Evolutionary conservation across 2,329 filamentous ascomycete genomes (phyloP).

Genomic region (Fusarium dlaminii): DNA sequence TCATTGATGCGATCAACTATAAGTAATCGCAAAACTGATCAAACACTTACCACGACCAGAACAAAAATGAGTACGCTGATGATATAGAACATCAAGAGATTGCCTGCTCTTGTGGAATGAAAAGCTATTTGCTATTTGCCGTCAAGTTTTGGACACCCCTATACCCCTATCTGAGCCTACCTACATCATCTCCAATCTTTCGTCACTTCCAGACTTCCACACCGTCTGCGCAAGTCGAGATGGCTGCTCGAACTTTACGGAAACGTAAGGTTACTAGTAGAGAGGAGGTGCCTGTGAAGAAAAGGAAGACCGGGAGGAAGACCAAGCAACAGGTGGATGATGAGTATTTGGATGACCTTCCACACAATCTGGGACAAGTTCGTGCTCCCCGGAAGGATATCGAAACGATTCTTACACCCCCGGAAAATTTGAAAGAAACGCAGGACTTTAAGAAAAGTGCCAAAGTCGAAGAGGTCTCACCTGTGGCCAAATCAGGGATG

Average conservation of each 20-base stretch:
- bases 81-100: too few species aligned
- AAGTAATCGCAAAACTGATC: background rate
- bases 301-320: conserved; percentile 4
- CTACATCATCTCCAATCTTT: background rate
- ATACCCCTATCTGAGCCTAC: background rate
- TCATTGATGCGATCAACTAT: conserved; percentile 28
- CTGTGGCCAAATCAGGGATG: background rate
- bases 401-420: background rate
- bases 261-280: conserved; percentile 9
- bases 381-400: background rate
- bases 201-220: background rate
- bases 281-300: conserved; percentile 1
- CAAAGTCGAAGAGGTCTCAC: conserved; percentile 1
- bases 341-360: conserved; percentile 18
- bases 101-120: conserved; percentile 1
- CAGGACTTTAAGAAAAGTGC: background rate
- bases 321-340: background rate
- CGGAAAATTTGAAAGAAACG: background rate
- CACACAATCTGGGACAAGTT: conserved; percentile 32
- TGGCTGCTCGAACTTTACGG: conserved; percentile 25
- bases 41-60: background rate
- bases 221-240: background rate
- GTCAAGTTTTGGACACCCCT: background rate
- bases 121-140: background rate
- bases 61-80: background rate